Conservation (phyloP, 176 grass and related monocot species). For the Juncus inflexus region DNA sequence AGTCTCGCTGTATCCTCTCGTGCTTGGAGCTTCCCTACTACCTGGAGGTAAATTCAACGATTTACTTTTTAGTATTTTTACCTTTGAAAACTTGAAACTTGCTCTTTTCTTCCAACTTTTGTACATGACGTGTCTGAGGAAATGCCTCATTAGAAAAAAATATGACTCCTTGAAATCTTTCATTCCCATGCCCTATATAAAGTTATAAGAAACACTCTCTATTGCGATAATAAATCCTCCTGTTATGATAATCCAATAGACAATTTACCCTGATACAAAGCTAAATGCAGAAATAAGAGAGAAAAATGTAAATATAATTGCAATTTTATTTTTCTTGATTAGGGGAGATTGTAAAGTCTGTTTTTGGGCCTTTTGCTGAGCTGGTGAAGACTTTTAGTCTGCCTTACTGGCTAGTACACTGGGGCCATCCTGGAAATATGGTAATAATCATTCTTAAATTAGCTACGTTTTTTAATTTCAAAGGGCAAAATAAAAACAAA, state of each 20-base stretch:
- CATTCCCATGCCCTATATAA: not conserved
- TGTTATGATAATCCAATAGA: too few species aligned
- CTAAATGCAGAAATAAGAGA: not conserved
- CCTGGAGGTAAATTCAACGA: constrained; percentile 41
- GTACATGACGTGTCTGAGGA: not conserved
- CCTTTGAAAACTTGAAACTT: not conserved
- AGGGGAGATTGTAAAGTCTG: constrained; percentile 44
- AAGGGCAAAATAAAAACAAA: not conserved
- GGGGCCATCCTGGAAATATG: constrained; percentile 97
- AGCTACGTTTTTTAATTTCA: not conserved
- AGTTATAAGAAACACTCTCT: too few species aligned
- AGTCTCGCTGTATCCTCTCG: constrained; percentile 58
- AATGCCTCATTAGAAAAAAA: not conserved
- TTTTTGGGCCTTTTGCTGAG: constrained; percentile 76
- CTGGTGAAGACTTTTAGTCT: constrained; percentile 66
- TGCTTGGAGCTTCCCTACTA: constrained; percentile 52
- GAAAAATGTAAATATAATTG: not conserved
- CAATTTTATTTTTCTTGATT: not conserved
- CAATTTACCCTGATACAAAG: too few species aligned
- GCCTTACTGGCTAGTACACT: constrained; percentile 87
- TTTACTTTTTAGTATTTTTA: not conserved
- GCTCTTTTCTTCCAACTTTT: not conserved
- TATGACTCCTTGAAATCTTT: not conserved
- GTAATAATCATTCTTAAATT: constrained; percentile 25
- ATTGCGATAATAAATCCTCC: too few species aligned